These are phyloP conservation scores for Kalmusia sp. DNA, from an alignment of 2,329 filamentous ascomycete genomes.

Conservation along the genomic window DNA sequence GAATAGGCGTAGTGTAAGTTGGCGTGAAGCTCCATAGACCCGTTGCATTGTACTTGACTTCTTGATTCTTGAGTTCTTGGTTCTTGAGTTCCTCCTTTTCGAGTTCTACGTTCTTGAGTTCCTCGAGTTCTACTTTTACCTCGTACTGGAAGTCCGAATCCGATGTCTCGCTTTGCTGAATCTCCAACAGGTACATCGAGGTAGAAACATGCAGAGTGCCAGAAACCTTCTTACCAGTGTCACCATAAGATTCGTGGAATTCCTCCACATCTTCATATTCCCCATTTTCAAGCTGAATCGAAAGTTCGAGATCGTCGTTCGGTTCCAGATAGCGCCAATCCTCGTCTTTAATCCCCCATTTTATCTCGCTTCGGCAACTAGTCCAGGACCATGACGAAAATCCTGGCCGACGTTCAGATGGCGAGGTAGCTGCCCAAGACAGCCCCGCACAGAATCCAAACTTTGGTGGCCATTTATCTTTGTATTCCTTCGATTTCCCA, in stretches of 20 bases:
- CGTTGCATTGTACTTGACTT: too few species aligned
- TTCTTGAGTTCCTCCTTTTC: too few species aligned
- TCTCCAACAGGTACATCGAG: background rate
- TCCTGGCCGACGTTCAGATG: background rate
- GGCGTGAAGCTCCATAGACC: background rate
- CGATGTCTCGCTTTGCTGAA: too few species aligned
- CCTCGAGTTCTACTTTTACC: background rate
- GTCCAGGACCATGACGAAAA: slow-evolving; percentile 7
- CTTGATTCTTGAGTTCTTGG: too few species aligned
- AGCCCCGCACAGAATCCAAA: background rate
- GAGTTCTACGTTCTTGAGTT: too few species aligned
- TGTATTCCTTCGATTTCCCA: too few species aligned
- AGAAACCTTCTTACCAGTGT: background rate
- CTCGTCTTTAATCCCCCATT: too few species aligned
- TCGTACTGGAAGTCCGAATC: background rate
- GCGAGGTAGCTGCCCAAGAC: background rate
- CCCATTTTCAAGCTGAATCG: background rate
- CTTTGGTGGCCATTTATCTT: background rate
- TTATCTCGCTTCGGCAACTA: too few species aligned
- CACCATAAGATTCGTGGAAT: background rate
- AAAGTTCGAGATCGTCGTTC: too few species aligned
- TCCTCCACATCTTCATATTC: background rate
- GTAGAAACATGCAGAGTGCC: background rate
- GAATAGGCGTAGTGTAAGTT: background rate
- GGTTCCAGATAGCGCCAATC: too few species aligned